Base-by-base conservation (phyloP, 2,329 filamentous ascomycete species). In the Fusarium sp. region DNA sequence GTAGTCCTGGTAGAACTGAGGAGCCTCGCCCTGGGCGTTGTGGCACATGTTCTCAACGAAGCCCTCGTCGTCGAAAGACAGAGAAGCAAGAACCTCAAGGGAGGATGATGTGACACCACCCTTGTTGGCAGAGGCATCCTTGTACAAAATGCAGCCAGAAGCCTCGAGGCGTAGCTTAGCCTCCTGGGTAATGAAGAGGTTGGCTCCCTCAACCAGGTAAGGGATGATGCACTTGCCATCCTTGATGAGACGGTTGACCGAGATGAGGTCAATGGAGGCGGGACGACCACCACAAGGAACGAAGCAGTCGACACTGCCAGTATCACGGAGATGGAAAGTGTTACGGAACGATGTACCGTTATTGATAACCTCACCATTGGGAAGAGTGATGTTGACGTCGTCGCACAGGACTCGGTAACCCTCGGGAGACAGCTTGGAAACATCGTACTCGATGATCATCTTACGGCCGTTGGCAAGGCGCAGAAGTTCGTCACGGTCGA, bases 91-190 rank as follows among this genome's bases (percentile, higher is more conserved):
- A 11, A 99, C 96, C 80, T 99, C 96, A 36, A 98, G 91, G 2
- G 96, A 98, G 0, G 96, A 98, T 2, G 95, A 98, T 2, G 96
- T 99, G 50, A 99, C 96, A 81, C 96, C 96, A 74, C 96, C 96
- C 88, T 99, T 99, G 89, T 99, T 99, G 63, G 95, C 95, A 41
- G 94, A 97, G 10, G 96, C 96, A 82, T 99, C 96, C 86, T 99
- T 99, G 91, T 95, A 98, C 44, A 99, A 84, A 77, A 98, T 91
- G 80, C 94, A 97, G 68, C 96, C 96, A n/a, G 95, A 95, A 77
- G 94, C 92, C 85, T 99, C 96, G 20, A 99, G 90, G 30, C 95
- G 93, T 61, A 98, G 89, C 86, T 98, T 98, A 77, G 95, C 95
- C 78, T 99, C 96, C 83, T 99, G 96, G 2, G 96, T 98, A 84